phyloP scores from a whole-genome alignment of 257 asterid genomes.

The Osmanthus fragrans region DNA sequence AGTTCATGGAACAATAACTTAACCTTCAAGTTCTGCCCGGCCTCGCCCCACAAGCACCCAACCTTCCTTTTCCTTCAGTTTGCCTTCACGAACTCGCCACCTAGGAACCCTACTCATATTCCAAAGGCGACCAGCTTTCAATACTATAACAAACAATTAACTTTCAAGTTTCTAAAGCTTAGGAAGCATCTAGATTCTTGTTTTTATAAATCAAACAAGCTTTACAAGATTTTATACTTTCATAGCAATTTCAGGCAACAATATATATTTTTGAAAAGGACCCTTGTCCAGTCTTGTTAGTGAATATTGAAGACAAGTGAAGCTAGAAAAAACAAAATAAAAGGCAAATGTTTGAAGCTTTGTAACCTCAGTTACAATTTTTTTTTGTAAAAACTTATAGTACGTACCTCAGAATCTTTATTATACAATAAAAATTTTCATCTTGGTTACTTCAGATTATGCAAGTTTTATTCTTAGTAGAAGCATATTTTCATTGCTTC shows the following conservation, averaged over 20 bases:
- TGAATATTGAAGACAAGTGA: not conserved
- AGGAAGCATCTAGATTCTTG: not conserved
- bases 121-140: too few species aligned
- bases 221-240: too few species aligned
- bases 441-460: not conserved
- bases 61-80: too few species aligned
- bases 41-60: too few species aligned
- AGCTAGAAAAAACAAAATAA: not conserved
- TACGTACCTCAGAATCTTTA: not conserved
- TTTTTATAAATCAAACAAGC: too few species aligned
- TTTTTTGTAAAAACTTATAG: not conserved
- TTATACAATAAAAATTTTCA: not conserved
- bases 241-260: too few species aligned
- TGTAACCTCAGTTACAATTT: constrained; percentile 11
- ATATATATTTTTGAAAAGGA: not conserved
- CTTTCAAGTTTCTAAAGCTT: too few species aligned
- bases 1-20: too few species aligned
- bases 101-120: too few species aligned
- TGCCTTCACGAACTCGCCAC: too few species aligned
- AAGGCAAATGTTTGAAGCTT: not conserved
- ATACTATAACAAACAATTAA: too few species aligned
- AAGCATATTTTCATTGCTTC: not conserved
- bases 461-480: not conserved
- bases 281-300: not conserved
- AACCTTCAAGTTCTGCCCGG: too few species aligned